These are phyloP conservation scores for Aeminium ludgeri DNA, from an alignment of 495 filamentous ascomycete species.

Conservation along the genomic window DNA sequence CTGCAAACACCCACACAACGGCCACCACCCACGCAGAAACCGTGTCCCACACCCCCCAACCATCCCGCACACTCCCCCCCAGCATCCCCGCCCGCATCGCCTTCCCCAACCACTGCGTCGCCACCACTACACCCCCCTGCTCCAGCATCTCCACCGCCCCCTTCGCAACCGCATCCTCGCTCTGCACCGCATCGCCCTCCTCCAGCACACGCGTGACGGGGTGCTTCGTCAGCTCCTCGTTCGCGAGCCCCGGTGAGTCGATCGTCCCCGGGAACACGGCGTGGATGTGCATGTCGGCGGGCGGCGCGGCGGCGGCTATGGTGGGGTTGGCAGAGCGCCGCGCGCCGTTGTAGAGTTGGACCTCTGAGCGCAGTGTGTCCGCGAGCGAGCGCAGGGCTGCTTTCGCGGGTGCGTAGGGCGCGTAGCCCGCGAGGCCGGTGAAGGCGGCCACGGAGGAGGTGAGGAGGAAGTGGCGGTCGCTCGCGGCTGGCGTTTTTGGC, in stretches of 20 bases:
- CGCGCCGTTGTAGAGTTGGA: constrained; percentile 60
- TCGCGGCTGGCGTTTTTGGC: not conserved
- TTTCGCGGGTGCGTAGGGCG: constrained; percentile 70
- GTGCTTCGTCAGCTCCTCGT: constrained; percentile 70
- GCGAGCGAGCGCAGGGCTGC: constrained; percentile 67
- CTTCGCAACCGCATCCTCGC: constrained; percentile 56
- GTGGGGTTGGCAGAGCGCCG: constrained; percentile 32
- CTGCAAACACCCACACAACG: constrained; percentile 44
- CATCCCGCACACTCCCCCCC: constrained; percentile 42
- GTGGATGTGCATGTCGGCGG: constrained; percentile 56
- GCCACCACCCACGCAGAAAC: constrained; percentile 38
- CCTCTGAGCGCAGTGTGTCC: constrained; percentile 68
- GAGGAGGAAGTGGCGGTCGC: constrained; percentile 66
- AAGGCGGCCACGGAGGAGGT: constrained; percentile 66
- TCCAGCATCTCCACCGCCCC: constrained; percentile 59
- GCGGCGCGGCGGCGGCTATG: constrained; percentile 13
- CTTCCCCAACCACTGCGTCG: constrained; percentile 49
- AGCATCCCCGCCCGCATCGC: constrained; percentile 46
- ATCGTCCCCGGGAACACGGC: constrained; percentile 78
- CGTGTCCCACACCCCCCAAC: constrained; percentile 40
- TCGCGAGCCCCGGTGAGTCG: constrained; percentile 51
- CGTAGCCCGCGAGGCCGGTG: constrained; percentile 66
- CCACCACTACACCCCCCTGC: constrained; percentile 59
- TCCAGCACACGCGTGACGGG: constrained; percentile 67
- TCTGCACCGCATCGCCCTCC: constrained; percentile 62